Evolutionary conservation across 192 early-diverging fungal genomes (phyloP), one percentile per base, ranked within the genome.

Genomic region (Umbelopsis isabellina): DNA sequence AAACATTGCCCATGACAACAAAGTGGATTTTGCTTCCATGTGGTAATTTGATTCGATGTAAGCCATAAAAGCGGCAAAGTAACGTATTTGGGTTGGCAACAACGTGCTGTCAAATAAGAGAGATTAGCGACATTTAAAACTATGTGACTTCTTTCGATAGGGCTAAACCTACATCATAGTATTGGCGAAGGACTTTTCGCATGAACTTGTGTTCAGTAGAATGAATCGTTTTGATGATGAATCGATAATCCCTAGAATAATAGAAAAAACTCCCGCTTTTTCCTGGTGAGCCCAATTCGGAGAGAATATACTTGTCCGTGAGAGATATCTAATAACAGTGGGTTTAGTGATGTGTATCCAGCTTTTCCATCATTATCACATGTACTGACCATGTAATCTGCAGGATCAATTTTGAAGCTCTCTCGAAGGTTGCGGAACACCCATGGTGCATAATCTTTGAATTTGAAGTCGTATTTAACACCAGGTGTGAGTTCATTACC

Each of bases 381-480:
- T 68, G 65, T 30, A 25, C n/a, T 41, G 7, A 94, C 92, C 79
- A 98, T 77, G 75, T 99, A 99, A 69, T 99, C 96, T 22, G 91
- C 90, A 18, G 96, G 85, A 77, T 97, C 93, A 33, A 98, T 90
- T 33, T 90, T 84, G 79, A 97, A 97, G 8, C 84, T 85, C 64
- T 96, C 92, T 45, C 98, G 84, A 67, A 99, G 87, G 72, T 87
- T 80, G 33, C 95, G 90, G 76, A 99, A 99, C 9, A 97, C 94
- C 95, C 95, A 97, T 2, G 97, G 98, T 12, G 95, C 93, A 73
- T 98, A 98, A 79, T 99, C 98, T 76, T 99, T 99, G 80, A 98
- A 99, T 83, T 98, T 98, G 79, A 98, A 99, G 74, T 98, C 96
- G 82, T 98, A 98, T 65, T 90, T 88, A 18, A 94, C 91, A 12